phyloP scores from a whole-genome alignment of 2,329 filamentous ascomycete species.

The Dichotomopilus funicola region DNA sequence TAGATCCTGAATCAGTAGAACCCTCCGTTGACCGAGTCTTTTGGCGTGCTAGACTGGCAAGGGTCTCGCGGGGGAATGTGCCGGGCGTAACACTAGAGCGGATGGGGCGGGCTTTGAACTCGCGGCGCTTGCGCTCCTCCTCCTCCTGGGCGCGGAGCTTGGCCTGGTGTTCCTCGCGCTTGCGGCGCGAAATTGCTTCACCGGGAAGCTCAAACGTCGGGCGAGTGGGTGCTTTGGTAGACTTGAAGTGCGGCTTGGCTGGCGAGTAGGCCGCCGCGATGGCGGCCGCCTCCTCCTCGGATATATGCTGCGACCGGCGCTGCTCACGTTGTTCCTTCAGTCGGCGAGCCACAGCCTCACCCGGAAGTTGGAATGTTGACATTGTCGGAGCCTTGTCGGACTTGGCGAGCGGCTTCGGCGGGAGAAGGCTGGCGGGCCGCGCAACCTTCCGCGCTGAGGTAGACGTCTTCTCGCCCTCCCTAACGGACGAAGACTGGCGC shows the following conservation, averaged over 20 bases:
- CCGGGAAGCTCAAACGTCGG: constrained; percentile 58
- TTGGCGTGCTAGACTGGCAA: constrained; percentile 49
- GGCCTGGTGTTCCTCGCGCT: constrained; percentile 50
- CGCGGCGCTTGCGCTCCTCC: constrained; percentile 52
- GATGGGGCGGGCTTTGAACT: constrained; percentile 58
- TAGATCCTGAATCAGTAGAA: constrained; percentile 17
- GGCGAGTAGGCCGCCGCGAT: constrained; percentile 21
- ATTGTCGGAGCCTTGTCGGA: constrained; percentile 49
- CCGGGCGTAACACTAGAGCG: constrained; percentile 38
- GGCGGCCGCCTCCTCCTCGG: constrained; percentile 16
- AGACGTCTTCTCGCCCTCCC: constrained; percentile 25
- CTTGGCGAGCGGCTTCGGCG: constrained; percentile 42
- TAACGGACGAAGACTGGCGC: constrained; percentile 38
- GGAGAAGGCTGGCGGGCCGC: constrained; percentile 38
- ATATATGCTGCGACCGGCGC: constrained; percentile 34
- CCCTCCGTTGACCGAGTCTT: constrained; percentile 6
- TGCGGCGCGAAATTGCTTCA: constrained; percentile 51
- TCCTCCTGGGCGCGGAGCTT: constrained; percentile 52
- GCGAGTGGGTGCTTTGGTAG: constrained; percentile 45
- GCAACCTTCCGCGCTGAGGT: constrained; percentile 27
- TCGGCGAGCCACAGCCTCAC: constrained; percentile 52
- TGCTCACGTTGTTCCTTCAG: constrained; percentile 54
- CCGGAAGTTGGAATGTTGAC: constrained; percentile 55
- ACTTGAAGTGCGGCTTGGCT: constrained; percentile 40
- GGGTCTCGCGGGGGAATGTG: constrained; percentile 48